Percentiles rank a stretch among this genome's conserved stretches.
Conservation (phyloP, 2,329 filamentous ascomycete genomes). For the Aureobasidium uvarum region DNA sequence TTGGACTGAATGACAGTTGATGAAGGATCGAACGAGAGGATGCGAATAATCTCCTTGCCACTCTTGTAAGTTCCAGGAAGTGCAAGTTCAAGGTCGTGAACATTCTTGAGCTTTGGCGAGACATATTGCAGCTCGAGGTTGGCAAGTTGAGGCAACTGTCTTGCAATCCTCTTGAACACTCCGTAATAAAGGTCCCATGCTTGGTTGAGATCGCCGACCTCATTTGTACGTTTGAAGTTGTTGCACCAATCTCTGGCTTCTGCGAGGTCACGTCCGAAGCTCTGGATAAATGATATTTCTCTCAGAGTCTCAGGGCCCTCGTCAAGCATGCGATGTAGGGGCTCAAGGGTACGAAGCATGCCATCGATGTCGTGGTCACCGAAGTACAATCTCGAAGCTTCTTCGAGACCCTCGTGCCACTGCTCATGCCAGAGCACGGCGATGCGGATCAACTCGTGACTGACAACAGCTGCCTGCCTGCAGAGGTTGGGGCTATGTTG, state of each 20-base stretch:
- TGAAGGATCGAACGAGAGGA: slow-evolving; percentile 84
- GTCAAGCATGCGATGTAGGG: slow-evolving; percentile 78
- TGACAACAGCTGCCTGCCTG: slow-evolving; percentile 92
- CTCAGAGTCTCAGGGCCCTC: slow-evolving; percentile 83
- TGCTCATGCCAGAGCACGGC: slow-evolving; percentile 98
- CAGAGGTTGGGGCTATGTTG: slow-evolving; percentile 90
- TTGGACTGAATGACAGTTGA: slow-evolving; percentile 95
- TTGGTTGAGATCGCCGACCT: slow-evolving; percentile 92
- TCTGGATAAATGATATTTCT: slow-evolving; percentile 96
- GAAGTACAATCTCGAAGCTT: slow-evolving; percentile 95
- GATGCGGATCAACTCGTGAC: slow-evolving; percentile 93
- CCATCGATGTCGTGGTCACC: slow-evolving; percentile 96
- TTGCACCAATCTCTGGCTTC: slow-evolving; percentile 96
- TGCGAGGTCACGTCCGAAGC: slow-evolving; percentile 90
- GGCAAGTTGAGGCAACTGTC: slow-evolving; percentile 89
- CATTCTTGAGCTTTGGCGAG: slow-evolving; percentile 85
- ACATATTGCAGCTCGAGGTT: slow-evolving; percentile 94
- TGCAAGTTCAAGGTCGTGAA: slow-evolving; percentile 82
- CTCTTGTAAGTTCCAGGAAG: slow-evolving; percentile 95
- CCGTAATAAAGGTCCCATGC: slow-evolving; percentile 99
- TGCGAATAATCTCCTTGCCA: slow-evolving; percentile 73
- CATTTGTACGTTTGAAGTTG: slow-evolving; percentile 82
- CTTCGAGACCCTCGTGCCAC: slow-evolving; percentile 97
- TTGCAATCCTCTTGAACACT: slow-evolving; percentile 91
- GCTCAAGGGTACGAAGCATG: slow-evolving; percentile 89